Conservation (phyloP, 2,329 filamentous ascomycete genomes). For the Ophiosphaerella herpotricha region DNA sequence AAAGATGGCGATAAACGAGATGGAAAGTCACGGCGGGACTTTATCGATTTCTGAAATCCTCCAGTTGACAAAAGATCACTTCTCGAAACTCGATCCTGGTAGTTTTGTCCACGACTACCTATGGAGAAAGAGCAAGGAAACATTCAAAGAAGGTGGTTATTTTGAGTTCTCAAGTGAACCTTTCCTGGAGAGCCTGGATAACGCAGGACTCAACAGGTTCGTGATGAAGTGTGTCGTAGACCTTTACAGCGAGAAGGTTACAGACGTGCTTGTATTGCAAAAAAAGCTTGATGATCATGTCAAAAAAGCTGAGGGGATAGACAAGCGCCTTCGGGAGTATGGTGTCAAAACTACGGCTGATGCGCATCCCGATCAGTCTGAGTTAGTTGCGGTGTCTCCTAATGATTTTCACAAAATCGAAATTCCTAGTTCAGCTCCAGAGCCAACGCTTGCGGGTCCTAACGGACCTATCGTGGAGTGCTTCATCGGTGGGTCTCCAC, state of each 20-base stretch:
- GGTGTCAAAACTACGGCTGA: no score
- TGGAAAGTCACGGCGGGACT: not conserved
- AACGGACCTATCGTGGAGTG: no score
- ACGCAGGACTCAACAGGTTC: not conserved
- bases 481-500: no score
- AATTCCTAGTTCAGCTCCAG: no score
- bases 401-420: no score
- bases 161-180: not conserved
- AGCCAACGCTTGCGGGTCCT: no score
- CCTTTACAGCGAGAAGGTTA: not conserved
- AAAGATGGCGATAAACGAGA: slow-evolving; percentile 2
- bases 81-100: not conserved
- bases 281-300: no score
- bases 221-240: not conserved
- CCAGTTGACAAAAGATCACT: not conserved
- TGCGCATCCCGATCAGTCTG: no score
- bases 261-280: no score
- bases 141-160: slow-evolving; percentile 1
- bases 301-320: no score
- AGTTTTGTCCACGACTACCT: slow-evolving; percentile 3
- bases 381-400: no score
- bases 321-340: no score
- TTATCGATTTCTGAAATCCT: slow-evolving; percentile 1
- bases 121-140: not conserved
- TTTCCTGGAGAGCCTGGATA: slow-evolving; percentile 2